Conservation (phyloP, 2,329 filamentous ascomycete species). For the Niveomyces coronatus region DNA sequence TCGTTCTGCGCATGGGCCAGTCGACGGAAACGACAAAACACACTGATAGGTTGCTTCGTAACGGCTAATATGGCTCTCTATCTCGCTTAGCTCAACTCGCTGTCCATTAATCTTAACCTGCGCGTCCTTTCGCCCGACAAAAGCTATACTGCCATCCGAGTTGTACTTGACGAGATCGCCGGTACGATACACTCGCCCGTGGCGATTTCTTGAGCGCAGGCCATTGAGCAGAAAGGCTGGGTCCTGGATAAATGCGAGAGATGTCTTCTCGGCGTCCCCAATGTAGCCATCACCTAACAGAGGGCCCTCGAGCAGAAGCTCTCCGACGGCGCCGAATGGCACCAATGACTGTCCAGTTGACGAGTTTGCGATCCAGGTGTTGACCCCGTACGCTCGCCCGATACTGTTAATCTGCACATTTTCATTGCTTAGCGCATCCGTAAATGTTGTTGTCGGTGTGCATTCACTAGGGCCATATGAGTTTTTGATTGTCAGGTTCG, state of each 20-base stretch:
- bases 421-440: neutral
- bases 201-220: neutral
- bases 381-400: slow-evolving; percentile 4
- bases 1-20: neutral
- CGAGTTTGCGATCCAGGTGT: slow-evolving; percentile 22
- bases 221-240: slow-evolving; percentile 19
- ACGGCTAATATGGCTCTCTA: slow-evolving; percentile 12
- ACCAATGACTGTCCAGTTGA: slow-evolving; percentile 18
- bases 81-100: slow-evolving; percentile 37
- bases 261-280: slow-evolving; percentile 35
- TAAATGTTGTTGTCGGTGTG: neutral
- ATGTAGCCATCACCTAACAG: slow-evolving; percentile 39
- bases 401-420: slow-evolving; percentile 1
- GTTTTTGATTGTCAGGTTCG: slow-evolving; percentile 5
- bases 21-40: neutral
- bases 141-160: slow-evolving; percentile 30
- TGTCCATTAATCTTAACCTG: slow-evolving; percentile 52
- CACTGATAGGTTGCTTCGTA: neutral
- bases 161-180: slow-evolving; percentile 37
- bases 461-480: neutral
- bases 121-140: slow-evolving; percentile 43
- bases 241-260: slow-evolving; percentile 28
- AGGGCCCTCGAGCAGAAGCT: slow-evolving; percentile 31
- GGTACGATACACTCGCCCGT: slow-evolving; percentile 30
- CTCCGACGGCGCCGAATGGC: slow-evolving; percentile 23